A percentile compares a stretch with the other conserved stretches of the same genome.
These are phyloP conservation scores for Quercus aquifolioides DNA, from an alignment of 306 rosid genomes.

Conservation along the genomic window DNA sequence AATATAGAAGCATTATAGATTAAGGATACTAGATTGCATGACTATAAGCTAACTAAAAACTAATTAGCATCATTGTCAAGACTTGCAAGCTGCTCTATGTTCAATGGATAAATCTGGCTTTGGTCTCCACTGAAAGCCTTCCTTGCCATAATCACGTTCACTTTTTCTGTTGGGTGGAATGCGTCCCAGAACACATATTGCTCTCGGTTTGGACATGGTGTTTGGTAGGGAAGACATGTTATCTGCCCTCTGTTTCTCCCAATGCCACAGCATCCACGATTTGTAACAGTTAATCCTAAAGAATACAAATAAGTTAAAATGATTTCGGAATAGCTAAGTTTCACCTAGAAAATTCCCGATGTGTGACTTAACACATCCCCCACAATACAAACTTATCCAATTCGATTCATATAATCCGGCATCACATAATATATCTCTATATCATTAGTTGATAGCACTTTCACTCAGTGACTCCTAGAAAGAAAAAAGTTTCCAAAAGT, in stretches of 20 bases:
- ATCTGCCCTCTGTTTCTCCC: conserved; percentile 90
- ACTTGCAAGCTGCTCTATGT: conserved; percentile 65
- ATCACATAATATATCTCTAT: too few relatives aligned
- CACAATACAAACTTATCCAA: too few relatives aligned
- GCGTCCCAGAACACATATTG: conserved; percentile 92
- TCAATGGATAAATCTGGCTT: conserved; percentile 53
- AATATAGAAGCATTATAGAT: not conserved
- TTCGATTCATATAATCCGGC: too few relatives aligned
- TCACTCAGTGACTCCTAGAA: too few relatives aligned
- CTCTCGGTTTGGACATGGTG: conserved; percentile 64
- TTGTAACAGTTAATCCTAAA: conserved; percentile 51
- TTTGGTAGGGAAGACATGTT: conserved; percentile 82
- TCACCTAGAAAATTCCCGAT: too few relatives aligned
- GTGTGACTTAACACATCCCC: too few relatives aligned
- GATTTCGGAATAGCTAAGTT: too few relatives aligned
- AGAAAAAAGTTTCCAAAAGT: too few relatives aligned
- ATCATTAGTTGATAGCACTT: too few relatives aligned
- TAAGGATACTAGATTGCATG: not conserved
- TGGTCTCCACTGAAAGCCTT: conserved; percentile 64
- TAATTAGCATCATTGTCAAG: conserved; percentile 21
- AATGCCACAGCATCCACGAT: conserved; percentile 86
- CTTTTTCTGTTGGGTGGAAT: conserved; percentile 87
- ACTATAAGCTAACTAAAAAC: not conserved
- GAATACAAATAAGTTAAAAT: not conserved
- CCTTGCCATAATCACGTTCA: conserved; percentile 58